phyloP scores from a whole-genome alignment of 139 green algal genomes.

The Volvox reticuliferus region DNA sequence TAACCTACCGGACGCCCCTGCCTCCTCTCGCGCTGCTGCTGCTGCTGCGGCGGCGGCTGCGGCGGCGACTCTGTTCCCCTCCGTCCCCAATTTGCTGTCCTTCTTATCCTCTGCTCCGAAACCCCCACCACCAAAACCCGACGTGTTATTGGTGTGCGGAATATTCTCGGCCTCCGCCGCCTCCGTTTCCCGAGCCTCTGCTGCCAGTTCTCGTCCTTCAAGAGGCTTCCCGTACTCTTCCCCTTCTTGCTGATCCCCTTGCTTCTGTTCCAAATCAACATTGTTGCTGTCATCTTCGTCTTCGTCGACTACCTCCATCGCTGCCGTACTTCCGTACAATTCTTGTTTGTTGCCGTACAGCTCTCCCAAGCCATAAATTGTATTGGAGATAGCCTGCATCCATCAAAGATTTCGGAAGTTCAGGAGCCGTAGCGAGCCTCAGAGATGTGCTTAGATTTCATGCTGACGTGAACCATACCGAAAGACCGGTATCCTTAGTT shows the following conservation, averaged over 20 bases:
- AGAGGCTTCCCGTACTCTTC: no score
- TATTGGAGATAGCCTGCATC: constrained; percentile 10
- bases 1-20: not conserved
- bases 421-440: not conserved
- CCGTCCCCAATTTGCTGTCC: no score
- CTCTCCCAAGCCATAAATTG: not conserved
- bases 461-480: not conserved
- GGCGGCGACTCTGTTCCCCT: not conserved
- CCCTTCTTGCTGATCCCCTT: no score
- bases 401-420: no score
- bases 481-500: not conserved
- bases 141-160: no score
- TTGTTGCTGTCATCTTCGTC: not conserved
- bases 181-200: not conserved
- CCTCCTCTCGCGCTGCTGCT: not conserved
- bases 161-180: not conserved
- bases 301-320: not conserved
- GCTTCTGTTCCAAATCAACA: no score
- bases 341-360: not conserved
- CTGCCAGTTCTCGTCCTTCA: not conserved
- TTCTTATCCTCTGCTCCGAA: no score
- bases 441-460: not conserved
- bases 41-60: not conserved
- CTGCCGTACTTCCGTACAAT: not conserved
- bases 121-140: no score